Percentiles rank a stretch among this genome's conserved stretches.
These are phyloP conservation scores for Cladosporium oxysporum DNA, from an alignment of 2,329 filamentous ascomycete species.

Conservation along the genomic window DNA sequence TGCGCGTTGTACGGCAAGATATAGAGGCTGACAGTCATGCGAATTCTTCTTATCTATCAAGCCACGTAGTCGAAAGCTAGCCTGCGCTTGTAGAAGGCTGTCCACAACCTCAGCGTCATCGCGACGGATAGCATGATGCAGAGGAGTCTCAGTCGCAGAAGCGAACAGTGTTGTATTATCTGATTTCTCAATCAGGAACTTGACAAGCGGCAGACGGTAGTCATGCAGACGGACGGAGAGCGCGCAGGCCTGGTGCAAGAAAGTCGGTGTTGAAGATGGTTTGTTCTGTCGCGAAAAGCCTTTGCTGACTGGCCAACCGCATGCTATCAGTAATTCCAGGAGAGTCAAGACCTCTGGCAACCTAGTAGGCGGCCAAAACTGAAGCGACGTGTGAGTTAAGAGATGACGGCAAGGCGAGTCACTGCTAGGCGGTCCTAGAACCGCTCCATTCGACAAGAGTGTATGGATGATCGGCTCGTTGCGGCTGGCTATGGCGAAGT, in stretches of 20 bases:
- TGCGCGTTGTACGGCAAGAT: background rate
- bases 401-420: conserved; percentile 8
- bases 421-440: background rate
- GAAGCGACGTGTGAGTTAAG: background rate
- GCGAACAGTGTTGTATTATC: background rate
- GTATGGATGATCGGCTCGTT: background rate
- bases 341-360: background rate
- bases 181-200: background rate
- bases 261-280: background rate
- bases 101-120: background rate
- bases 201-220: background rate
- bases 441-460: background rate
- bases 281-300: conserved; percentile 1
- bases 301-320: background rate
- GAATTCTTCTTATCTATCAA: background rate
- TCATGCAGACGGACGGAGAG: background rate
- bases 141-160: background rate
- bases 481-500: conserved; percentile 1
- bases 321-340: background rate
- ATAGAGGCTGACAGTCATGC: background rate
- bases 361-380: background rate
- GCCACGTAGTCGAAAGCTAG: background rate
- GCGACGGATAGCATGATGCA: conserved; percentile 1
- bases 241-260: background rate
- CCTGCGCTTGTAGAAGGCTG: background rate